Conservation (phyloP, 1,284 basidiomycete species). For the Tilletia caries region DNA sequence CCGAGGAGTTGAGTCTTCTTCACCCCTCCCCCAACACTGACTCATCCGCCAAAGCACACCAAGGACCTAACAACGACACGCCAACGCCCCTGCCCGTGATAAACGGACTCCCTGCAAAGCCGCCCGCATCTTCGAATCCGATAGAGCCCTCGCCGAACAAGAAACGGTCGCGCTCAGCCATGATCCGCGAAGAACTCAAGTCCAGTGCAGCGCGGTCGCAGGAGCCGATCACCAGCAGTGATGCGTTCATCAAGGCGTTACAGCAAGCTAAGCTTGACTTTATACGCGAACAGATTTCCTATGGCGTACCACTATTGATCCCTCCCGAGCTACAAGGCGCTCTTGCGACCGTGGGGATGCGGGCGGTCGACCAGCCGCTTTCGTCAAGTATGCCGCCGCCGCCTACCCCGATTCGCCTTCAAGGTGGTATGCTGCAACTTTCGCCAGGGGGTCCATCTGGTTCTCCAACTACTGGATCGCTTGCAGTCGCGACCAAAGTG, state of each 20-base stretch:
- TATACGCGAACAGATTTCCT: neutral
- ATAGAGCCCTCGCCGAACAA: neutral
- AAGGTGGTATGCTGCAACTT: too few relatives aligned
- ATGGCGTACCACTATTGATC: neutral
- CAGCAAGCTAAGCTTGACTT: slow-evolving; percentile 7
- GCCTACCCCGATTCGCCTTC: too few relatives aligned
- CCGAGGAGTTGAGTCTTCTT: neutral
- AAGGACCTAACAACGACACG: neutral
- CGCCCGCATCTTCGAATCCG: too few relatives aligned
- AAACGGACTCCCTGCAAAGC: too few relatives aligned
- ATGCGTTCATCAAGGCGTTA: neutral
- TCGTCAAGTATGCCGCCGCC: neutral
- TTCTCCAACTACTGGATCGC: too few relatives aligned
- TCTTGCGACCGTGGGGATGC: neutral
- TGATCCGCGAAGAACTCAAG: slow-evolving; percentile 4
- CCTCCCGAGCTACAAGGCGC: slow-evolving; percentile 1
- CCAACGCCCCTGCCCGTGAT: too few relatives aligned
- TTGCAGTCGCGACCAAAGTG: too few relatives aligned
- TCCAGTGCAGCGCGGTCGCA: neutral
- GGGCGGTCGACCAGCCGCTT: neutral
- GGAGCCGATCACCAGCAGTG: neutral
- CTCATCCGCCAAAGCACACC: neutral
- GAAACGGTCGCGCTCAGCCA: slow-evolving; percentile 1
- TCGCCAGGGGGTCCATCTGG: too few relatives aligned
- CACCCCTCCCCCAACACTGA: neutral